phyloP scores from a whole-genome alignment of 176 grass and related monocot species.

The Microstegium vimineum region DNA sequence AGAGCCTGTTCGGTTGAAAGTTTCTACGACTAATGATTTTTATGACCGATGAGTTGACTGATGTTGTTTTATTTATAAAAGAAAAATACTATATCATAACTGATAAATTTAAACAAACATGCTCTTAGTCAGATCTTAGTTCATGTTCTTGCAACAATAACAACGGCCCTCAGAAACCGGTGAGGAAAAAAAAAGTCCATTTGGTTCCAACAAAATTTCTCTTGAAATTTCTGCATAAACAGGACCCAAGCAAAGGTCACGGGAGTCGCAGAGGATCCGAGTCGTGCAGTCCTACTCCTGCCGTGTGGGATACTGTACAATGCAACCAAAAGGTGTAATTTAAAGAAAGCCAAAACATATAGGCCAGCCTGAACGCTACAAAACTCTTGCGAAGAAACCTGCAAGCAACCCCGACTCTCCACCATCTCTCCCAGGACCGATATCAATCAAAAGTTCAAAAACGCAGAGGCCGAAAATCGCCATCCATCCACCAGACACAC shows the following conservation, averaged over 20 bases:
- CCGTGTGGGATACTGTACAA: background rate
- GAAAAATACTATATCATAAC: too few species aligned
- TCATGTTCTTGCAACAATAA: too few species aligned
- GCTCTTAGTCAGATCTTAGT: too few species aligned
- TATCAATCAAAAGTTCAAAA: background rate
- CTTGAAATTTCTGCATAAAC: background rate
- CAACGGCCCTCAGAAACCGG: too few species aligned
- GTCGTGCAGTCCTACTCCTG: background rate
- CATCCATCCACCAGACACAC: slow-evolving; percentile 6
- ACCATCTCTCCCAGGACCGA: background rate
- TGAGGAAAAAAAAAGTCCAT: too few species aligned
- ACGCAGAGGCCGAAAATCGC: background rate
- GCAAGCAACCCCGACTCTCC: background rate
- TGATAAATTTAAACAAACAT: too few species aligned
- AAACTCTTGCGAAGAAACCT: background rate
- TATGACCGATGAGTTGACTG: too few species aligned
- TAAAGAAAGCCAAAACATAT: background rate
- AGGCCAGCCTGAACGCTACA: background rate
- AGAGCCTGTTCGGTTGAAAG: too few species aligned
- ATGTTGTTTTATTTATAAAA: too few species aligned
- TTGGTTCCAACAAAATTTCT: background rate
- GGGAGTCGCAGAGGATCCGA: background rate
- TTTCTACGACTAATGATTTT: too few species aligned
- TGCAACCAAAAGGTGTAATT: too few species aligned
- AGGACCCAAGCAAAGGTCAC: background rate